Evolutionary conservation across 208 protist species (phyloP).

Genomic region (Acanthamoeba castellanii): DNA sequence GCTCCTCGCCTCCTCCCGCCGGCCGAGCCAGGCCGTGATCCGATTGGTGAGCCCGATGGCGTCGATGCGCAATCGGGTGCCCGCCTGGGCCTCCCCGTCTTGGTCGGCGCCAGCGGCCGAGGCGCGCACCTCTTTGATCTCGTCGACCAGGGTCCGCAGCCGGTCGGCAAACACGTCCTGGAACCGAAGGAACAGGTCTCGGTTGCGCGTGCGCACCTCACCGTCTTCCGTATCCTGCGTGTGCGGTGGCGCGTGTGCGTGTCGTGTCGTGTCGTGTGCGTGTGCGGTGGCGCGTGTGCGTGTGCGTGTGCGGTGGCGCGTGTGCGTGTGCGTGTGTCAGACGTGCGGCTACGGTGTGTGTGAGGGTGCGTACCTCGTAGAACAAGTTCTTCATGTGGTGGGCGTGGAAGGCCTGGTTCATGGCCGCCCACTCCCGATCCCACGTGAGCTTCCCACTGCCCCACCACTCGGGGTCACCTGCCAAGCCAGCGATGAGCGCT

Average conservation of each 20-base stretch:
- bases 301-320: background rate
- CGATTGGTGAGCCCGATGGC: background rate
- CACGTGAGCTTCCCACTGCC: conserved; percentile 3
- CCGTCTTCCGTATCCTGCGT: conserved; percentile 12
- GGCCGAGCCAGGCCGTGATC: conserved; percentile 28
- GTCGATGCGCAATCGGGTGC: background rate
- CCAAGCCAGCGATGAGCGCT: background rate
- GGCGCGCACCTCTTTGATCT: background rate
- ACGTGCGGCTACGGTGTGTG: background rate
- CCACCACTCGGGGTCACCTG: conserved; percentile 50
- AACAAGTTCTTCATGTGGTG: background rate
- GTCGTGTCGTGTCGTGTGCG: too few relatives aligned
- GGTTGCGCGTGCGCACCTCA: background rate
- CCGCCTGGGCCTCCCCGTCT: background rate
- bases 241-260: background rate
- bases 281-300: too few relatives aligned
- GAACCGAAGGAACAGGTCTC: background rate
- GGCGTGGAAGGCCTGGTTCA: conserved; percentile 2
- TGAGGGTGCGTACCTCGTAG: background rate
- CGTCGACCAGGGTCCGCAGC: background rate
- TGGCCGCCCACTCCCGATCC: conserved; percentile 27
- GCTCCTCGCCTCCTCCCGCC: background rate
- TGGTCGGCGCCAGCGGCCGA: background rate
- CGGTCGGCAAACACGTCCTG: conserved; percentile 26
- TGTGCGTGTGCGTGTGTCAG: too few relatives aligned